A percentile compares a stretch with the other conserved stretches of the same genome.
Conservation (phyloP, 148 eudicot species). For the Amaranthus palmeri region DNA sequence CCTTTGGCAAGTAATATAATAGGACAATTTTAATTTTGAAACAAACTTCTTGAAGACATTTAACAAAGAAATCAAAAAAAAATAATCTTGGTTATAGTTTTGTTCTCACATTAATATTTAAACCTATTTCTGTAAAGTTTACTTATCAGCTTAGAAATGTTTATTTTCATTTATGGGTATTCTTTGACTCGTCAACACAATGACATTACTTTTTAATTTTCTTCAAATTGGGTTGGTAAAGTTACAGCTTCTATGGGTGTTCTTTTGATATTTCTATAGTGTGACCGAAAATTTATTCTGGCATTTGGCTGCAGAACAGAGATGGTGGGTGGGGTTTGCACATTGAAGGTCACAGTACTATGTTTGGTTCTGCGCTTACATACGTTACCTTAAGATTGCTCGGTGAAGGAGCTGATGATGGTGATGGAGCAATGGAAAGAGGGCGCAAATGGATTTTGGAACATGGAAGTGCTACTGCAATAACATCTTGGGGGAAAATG, state of each 20-base stretch:
- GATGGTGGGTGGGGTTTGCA: slow-evolving; percentile 99
- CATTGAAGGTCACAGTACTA: slow-evolving; percentile 93
- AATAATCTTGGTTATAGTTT: not conserved
- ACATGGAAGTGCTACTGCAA: slow-evolving; percentile 91
- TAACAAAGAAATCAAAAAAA: not conserved
- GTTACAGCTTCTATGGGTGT: not conserved
- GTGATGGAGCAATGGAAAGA: slow-evolving; percentile 86
- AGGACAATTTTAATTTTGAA: not conserved
- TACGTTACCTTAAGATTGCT: slow-evolving; percentile 91
- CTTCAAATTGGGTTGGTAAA: not conserved
- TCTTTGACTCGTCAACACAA: too few relatives aligned
- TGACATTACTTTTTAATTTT: not conserved
- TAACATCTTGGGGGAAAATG: slow-evolving; percentile 96
- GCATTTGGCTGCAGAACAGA: slow-evolving; percentile 50
- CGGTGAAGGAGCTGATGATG: slow-evolving; percentile 84
- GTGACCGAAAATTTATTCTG: slow-evolving; percentile 6
- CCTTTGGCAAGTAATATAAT: not conserved
- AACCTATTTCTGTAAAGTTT: not conserved
- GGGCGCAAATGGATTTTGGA: slow-evolving; percentile 82
- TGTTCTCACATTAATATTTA: not conserved
- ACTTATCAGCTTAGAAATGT: not conserved
- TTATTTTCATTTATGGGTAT: too few relatives aligned
- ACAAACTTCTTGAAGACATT: not conserved
- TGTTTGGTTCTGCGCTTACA: slow-evolving; percentile 88
- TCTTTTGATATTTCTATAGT: not conserved